Evolutionary conservation across 1,284 basidiomycete genomes (phyloP).

Genomic region (Boletus hoseneyae): DNA sequence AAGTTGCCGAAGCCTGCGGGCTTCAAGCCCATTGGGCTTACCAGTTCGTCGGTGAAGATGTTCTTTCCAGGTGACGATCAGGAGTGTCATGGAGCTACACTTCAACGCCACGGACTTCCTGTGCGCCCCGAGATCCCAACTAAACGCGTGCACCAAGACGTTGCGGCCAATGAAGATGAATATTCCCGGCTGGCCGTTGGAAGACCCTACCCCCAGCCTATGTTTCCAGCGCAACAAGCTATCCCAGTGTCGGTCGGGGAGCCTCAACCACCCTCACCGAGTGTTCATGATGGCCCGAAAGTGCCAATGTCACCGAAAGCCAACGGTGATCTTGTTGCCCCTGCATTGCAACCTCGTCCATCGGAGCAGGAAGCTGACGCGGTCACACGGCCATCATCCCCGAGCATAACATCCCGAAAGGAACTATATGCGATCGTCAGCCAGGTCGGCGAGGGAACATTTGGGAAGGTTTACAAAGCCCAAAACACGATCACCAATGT

Average conservation of each 20-base stretch:
- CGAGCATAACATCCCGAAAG: constrained; percentile 36
- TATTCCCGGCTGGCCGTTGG: constrained; percentile 3
- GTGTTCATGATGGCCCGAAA: constrained; percentile 20
- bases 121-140: constrained; percentile 24
- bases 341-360: constrained; percentile 19
- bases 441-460: constrained; percentile 98
- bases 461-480: constrained; percentile 99
- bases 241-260: constrained; percentile 14
- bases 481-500: constrained; percentile 72
- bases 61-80: constrained; percentile 71
- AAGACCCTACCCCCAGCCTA: constrained; percentile 3
- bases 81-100: constrained; percentile 23
- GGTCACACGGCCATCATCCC: constrained; percentile 34
- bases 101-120: constrained; percentile 14
- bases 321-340: constrained; percentile 22
- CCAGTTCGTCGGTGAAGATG: constrained; percentile 59
- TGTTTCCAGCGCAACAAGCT: constrained; percentile 12
- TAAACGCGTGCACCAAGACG: constrained; percentile 32
- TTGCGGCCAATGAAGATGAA: constrained; percentile 21
- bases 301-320: constrained; percentile 25
- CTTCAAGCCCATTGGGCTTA: constrained; percentile 60
- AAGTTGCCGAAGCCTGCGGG: constrained; percentile 41
- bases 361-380: constrained; percentile 28
- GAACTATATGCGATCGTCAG: constrained; percentile 86
- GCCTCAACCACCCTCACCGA: constrained; percentile 17